Base-by-base conservation (phyloP, 176 grass and related monocot genomes). In the Calamus simplicifolius region DNA sequence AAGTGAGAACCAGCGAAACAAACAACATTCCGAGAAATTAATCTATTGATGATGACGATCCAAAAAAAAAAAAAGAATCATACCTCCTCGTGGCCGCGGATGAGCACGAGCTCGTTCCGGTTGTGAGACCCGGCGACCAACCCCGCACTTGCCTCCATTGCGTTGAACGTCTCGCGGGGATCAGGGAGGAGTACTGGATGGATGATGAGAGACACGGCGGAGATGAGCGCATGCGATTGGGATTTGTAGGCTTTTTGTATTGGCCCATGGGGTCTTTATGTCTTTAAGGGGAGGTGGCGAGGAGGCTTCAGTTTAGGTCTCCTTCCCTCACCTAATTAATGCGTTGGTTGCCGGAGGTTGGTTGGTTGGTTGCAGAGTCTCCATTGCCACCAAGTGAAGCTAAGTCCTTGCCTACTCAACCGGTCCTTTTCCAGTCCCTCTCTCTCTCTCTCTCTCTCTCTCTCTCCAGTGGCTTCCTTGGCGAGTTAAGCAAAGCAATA, bases 351-450 rank as follows among this genome's bases (percentile, higher is more conserved):
- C 66, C 74, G 63, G 69, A 57, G 70, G 57, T 49, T 48, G 60
- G 86, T 92, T 48, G 60, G 86, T 92, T 77, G 74, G 93, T 73
- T 98, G 93, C 81, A 67, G 81, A 86, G 93, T 98, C 93, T 59
- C 81, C 84, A 87, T 98, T 98, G 93, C 93, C 73, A 72, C 93
- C 6, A 85, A 82, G 84, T 80, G 88, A 98, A 98, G 93, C 78
- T 55, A 68, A 1, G 25, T 68, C 65, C 21, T 51, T 35, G 18
- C 51, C 5, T 17, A 16, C 65, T 68, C 52, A 31, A 54, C 4
- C 28, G n/a, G 50, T n/a, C 35, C 18, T 12, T 16, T 7, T 43
- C 27, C 18, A 16, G 12, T 43, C 35, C 35, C 8, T 8, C 12
- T 62, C 54, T 77, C 74, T 19, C 50, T 65, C 74, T 25, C 54